phyloP scores from a whole-genome alignment of 495 filamentous ascomycete genomes.

The Xylaria venustula region DNA sequence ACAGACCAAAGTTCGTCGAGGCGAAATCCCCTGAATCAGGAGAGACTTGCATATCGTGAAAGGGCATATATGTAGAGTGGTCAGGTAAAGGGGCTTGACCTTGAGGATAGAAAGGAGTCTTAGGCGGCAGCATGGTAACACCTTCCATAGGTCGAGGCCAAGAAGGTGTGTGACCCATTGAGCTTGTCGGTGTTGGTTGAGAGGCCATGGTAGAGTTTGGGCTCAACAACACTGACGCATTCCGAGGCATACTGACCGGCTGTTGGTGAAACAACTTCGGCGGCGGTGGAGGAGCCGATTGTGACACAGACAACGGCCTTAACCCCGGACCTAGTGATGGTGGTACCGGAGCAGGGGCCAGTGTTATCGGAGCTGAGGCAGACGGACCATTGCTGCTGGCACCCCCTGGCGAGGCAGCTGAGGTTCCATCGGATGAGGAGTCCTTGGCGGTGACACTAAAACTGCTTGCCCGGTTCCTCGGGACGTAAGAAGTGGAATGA shows the following conservation, averaged over 20 bases:
- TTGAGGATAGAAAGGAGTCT: slow-evolving; percentile 41
- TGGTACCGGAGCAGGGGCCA: slow-evolving; percentile 16
- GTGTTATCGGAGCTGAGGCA: slow-evolving; percentile 19
- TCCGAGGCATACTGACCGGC: slow-evolving; percentile 41
- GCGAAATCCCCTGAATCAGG: slow-evolving; percentile 32
- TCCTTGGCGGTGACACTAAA: slow-evolving; percentile 53
- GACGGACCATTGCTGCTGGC: slow-evolving; percentile 20
- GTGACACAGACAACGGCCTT: slow-evolving; percentile 18
- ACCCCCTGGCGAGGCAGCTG: slow-evolving; percentile 30
- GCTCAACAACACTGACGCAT: slow-evolving; percentile 45
- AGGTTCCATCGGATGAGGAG: slow-evolving; percentile 25
- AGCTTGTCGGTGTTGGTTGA: slow-evolving; percentile 26
- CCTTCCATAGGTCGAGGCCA: slow-evolving; percentile 41
- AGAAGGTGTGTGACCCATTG: slow-evolving; percentile 16
- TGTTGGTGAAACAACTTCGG: slow-evolving; percentile 27
- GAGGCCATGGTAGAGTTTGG: slow-evolving; percentile 36
- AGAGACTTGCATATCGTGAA: slow-evolving; percentile 34
- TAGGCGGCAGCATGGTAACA: slow-evolving; percentile 44
- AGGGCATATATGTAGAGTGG: slow-evolving; percentile 35
- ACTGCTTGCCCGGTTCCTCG: slow-evolving; percentile 82
- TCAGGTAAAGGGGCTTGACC: slow-evolving; percentile 33
- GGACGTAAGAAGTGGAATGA: slow-evolving; percentile 87
- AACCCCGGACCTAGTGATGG: slow-evolving; percentile 1
- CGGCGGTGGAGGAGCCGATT: slow-evolving; percentile 23
- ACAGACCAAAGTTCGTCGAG: slow-evolving; percentile 47